These are phyloP conservation scores for Gymnopus androsaceus DNA, from an alignment of 1,284 basidiomycete species.

Conservation along the genomic window DNA sequence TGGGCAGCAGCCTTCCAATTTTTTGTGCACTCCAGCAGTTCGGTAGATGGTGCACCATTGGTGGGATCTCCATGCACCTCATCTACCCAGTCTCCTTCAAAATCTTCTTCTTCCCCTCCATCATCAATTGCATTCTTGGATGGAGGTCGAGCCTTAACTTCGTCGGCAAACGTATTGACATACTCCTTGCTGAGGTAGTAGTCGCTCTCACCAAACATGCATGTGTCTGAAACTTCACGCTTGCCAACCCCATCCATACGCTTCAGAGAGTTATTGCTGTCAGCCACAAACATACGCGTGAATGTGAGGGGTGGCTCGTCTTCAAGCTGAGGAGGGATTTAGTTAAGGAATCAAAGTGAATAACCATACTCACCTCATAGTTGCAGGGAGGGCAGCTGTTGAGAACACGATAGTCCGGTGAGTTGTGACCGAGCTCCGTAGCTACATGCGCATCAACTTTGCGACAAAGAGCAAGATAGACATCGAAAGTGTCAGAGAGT, in stretches of 20 bases:
- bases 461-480: not conserved
- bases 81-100: not conserved
- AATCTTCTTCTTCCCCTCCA: constrained; percentile 6
- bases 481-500: constrained; percentile 6
- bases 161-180: constrained; percentile 18
- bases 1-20: constrained; percentile 28
- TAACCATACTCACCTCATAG: constrained; percentile 2
- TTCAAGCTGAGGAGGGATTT: not conserved
- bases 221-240: not conserved
- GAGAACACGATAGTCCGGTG: not conserved
- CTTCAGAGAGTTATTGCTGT: no score
- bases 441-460: constrained; percentile 1
- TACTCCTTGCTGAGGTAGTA: constrained; percentile 2
- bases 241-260: not conserved
- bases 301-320: not conserved
- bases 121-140: not conserved
- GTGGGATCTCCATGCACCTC: constrained; percentile 8
- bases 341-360: not conserved
- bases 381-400: constrained; percentile 10
- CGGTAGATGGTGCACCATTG: not conserved
- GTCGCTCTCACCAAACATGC: not conserved
- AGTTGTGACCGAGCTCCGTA: not conserved
- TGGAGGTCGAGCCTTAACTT: constrained; percentile 10
- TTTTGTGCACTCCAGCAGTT: constrained; percentile 18
- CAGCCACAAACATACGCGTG: constrained; percentile 3